Percentiles rank a stretch among this genome's conserved stretches.
phyloP scores from a whole-genome alignment of 441 rosid species.

The Pelargonium australe region DNA sequence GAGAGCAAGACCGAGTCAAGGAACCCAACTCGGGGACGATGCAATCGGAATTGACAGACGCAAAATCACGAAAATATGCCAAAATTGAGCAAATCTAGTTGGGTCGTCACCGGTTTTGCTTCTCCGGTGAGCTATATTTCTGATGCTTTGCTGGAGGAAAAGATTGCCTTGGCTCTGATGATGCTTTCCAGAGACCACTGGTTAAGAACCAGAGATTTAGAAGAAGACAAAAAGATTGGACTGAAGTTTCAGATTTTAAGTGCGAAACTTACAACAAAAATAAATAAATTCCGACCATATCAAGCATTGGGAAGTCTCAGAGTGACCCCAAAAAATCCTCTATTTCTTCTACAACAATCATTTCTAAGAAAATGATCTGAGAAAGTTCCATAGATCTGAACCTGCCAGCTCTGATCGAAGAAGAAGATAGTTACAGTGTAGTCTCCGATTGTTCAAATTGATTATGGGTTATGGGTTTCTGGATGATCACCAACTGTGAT shows the following conservation, averaged over 20 bases:
- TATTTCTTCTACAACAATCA: too few relatives aligned
- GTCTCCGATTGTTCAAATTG: background rate
- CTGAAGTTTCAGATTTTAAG: background rate
- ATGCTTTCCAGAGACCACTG: background rate
- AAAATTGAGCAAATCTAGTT: too few relatives aligned
- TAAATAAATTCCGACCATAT: background rate
- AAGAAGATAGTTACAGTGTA: background rate
- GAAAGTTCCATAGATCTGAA: background rate
- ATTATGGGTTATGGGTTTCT: background rate
- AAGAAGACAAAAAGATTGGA: too few relatives aligned
- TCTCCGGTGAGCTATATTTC: background rate
- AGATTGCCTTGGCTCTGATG: background rate
- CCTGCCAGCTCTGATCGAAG: background rate
- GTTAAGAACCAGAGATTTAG: background rate
- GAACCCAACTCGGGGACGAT: background rate
- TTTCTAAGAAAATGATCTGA: background rate
- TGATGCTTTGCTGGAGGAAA: background rate
- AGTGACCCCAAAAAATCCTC: background rate
- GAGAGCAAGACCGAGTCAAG: background rate
- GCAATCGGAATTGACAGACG: background rate
- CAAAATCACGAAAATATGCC: background rate
- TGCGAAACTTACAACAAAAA: background rate
- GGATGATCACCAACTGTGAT: too few relatives aligned
- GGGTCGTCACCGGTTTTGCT: background rate
- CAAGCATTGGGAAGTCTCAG: background rate